These are phyloP conservation scores for Coffea eugenioides DNA, from an alignment of 257 asterid genomes.

Conservation along the genomic window DNA sequence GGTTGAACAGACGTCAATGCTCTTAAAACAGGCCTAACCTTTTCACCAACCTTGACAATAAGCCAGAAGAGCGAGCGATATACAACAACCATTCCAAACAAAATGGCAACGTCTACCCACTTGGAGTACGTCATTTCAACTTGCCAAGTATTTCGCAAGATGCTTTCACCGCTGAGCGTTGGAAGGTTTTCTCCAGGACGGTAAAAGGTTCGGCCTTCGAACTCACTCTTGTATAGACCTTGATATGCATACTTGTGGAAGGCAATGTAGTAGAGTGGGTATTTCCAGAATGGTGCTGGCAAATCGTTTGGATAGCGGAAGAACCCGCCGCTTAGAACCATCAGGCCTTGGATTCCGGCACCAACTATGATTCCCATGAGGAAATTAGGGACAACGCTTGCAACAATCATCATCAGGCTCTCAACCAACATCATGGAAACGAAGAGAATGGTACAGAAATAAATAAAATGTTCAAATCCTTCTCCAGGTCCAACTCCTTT, in stretches of 20 bases:
- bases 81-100: slow-evolving; percentile 21
- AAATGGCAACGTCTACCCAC: slow-evolving; percentile 31
- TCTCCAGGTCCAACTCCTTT: slow-evolving; percentile 2
- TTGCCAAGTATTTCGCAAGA: slow-evolving; percentile 24
- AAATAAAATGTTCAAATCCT: slow-evolving; percentile 17
- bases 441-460: slow-evolving; percentile 18
- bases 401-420: slow-evolving; percentile 33
- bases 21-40: slow-evolving; percentile 20
- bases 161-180: slow-evolving; percentile 17
- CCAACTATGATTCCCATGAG: slow-evolving; percentile 36
- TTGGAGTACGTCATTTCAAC: slow-evolving; percentile 28
- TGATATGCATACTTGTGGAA: slow-evolving; percentile 37
- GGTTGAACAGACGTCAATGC: slow-evolving; percentile 11
- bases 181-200: neutral
- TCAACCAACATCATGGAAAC: slow-evolving; percentile 32
- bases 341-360: slow-evolving; percentile 35
- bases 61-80: slow-evolving; percentile 29
- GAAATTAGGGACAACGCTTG: slow-evolving; percentile 35
- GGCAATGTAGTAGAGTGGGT: slow-evolving; percentile 31
- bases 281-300: slow-evolving; percentile 28
- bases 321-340: slow-evolving; percentile 36
- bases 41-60: slow-evolving; percentile 22
- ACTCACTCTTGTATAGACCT: slow-evolving; percentile 40
- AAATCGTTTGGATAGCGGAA: slow-evolving; percentile 30
- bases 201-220: slow-evolving; percentile 19